Base-by-base conservation (phyloP, 1,139 yeast genomes). In the Debaryomyces robertsiae region DNA sequence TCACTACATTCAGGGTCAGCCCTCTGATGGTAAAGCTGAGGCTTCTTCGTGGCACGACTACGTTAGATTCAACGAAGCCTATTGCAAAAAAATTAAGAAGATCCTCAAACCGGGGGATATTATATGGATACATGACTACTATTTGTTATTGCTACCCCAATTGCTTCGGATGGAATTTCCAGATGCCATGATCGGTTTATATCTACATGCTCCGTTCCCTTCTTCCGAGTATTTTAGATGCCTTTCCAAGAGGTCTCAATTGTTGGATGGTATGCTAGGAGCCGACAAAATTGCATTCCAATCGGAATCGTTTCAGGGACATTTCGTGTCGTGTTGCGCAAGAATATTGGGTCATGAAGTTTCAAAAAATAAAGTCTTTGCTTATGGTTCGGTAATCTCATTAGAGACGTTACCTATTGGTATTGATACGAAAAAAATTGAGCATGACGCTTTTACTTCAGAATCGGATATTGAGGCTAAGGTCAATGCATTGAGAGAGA, bases 101-200 rank as follows among this genome's bases (percentile, higher is more conserved):
- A 73, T 87, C 30, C 93, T 90, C 60, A 68, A 79, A 49, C 90
- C 93, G 2, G 98, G 98, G 33, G 99, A 93, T 60, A 77, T 94
- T 38, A 85, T 93, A 46, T 89, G 97, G 96, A 77, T 93, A 47
- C 98, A 93, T 66, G 98, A 93, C 66, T 91, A 90, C 65, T 90
- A 93, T 56, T 69, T 93, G 47, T 65, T 91, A 50, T 67, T 93
- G 41, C 69, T 93, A 44, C 98, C 98, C 1, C 96, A 87, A 56
- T 71, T 93, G 63, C 68, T 93, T 47, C 77, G 96, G 53, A 83
- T 84, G 89, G 82, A 81, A 54, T 71, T 86, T 41, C 93, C 91
- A 6, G 81, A 85, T 44, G 94, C 93, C 10, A 75, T 75, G 50
- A 86, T 93, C 50, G 96, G 95, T 5, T 79, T 87, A 46, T 91